A percentile compares a stretch with the other conserved stretches of the same genome.
Conservation (phyloP, 2,329 filamentous ascomycete species). For the Epichloe gansuensis region DNA sequence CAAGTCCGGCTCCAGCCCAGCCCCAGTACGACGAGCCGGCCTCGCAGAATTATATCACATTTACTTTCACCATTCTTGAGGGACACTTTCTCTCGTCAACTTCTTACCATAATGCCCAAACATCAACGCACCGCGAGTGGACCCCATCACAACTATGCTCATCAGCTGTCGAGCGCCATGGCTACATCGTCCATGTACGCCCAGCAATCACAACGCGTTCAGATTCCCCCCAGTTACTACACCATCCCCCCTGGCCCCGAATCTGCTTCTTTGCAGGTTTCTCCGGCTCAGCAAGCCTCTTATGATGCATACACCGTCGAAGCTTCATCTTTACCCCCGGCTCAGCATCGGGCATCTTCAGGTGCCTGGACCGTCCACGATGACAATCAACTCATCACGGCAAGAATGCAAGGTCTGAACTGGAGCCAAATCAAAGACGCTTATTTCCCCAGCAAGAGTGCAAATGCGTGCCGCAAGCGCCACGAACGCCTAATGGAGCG, state of each 20-base stretch:
- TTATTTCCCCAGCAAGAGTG: slow-evolving; percentile 64
- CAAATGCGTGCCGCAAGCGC: slow-evolving; percentile 80
- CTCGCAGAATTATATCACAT: slow-evolving; percentile 5
- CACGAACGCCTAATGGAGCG: slow-evolving; percentile 76
- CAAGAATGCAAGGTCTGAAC: slow-evolving; percentile 63
- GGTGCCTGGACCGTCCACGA: slow-evolving; percentile 62
- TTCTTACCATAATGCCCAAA: slow-evolving; percentile 30
- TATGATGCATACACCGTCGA: slow-evolving; percentile 29
- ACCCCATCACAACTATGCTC: slow-evolving; percentile 18
- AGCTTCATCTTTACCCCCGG: slow-evolving; percentile 24
- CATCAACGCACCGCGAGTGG: slow-evolving; percentile 28
- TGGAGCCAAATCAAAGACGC: slow-evolving; percentile 69
- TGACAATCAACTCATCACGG: slow-evolving; percentile 58
- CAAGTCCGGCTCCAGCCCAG: slow-evolving; percentile 1
- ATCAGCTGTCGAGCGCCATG: slow-evolving; percentile 27
- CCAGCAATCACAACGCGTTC: slow-evolving; percentile 26
- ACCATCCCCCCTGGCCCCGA: slow-evolving; percentile 21
- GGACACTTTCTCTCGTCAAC: slow-evolving; percentile 3
- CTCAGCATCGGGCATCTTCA: slow-evolving; percentile 43
- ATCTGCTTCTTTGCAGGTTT: slow-evolving; percentile 14
- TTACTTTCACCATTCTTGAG: neutral
- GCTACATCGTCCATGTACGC: slow-evolving; percentile 30
- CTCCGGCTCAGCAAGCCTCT: slow-evolving; percentile 11
- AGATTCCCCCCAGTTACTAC: slow-evolving; percentile 29
- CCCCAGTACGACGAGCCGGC: slow-evolving; percentile 4